These are phyloP conservation scores for Ajuga chamaepitys DNA, from an alignment of 257 asterid genomes.

Conservation along the genomic window DNA sequence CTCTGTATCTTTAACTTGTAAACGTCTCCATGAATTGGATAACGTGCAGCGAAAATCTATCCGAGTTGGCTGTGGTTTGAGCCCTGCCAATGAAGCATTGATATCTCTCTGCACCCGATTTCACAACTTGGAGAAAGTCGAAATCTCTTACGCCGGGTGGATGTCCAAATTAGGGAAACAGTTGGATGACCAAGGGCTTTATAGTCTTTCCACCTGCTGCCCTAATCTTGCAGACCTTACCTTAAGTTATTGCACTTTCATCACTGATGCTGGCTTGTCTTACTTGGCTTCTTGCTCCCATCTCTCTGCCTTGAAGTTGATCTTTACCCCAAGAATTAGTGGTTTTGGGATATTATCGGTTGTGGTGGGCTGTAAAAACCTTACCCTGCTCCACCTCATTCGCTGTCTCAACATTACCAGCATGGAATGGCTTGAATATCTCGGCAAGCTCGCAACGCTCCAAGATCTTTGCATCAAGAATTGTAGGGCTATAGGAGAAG, in stretches of 20 bases:
- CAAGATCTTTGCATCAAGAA: slow-evolving; percentile 75
- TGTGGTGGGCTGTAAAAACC: slow-evolving; percentile 62
- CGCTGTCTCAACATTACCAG: slow-evolving; percentile 58
- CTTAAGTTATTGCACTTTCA: slow-evolving; percentile 69
- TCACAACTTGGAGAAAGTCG: slow-evolving; percentile 50
- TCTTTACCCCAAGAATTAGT: slow-evolving; percentile 67
- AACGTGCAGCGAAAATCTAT: slow-evolving; percentile 50
- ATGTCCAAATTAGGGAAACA: slow-evolving; percentile 81
- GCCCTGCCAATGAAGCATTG: slow-evolving; percentile 61
- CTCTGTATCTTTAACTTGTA: slow-evolving; percentile 61
- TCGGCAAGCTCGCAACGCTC: slow-evolving; percentile 59
- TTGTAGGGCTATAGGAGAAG: slow-evolving; percentile 80
- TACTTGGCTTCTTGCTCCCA: slow-evolving; percentile 55
- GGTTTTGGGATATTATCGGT: slow-evolving; percentile 75
- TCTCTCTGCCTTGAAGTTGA: slow-evolving; percentile 53
- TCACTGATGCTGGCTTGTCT: slow-evolving; percentile 68
- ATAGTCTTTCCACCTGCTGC: slow-evolving; percentile 47
- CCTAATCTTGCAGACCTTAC: slow-evolving; percentile 49
- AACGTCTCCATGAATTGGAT: slow-evolving; percentile 54
- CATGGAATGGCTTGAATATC: slow-evolving; percentile 79
- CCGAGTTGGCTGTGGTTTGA: slow-evolving; percentile 70
- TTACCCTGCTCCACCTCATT: slow-evolving; percentile 46
- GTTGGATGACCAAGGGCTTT: slow-evolving; percentile 61
- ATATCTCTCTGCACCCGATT: slow-evolving; percentile 56
- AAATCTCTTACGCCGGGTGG: slow-evolving; percentile 81